Evolutionary conservation across 768 basidiomycete genomes (phyloP).

Genomic region (Lepiota brunneoincarnata): DNA sequence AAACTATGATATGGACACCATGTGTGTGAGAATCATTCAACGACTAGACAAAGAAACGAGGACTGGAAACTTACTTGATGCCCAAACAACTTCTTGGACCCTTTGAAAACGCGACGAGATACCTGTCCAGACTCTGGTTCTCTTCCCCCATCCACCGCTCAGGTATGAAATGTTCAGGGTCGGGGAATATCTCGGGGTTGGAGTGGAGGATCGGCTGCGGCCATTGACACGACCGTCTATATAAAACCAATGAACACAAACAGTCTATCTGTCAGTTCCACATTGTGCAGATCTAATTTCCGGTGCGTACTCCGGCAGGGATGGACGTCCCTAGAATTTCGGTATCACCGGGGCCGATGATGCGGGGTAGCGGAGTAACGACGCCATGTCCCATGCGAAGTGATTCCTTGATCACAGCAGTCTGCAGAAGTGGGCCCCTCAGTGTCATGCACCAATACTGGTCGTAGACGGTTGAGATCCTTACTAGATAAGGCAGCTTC

Average conservation of each 20-base stretch:
- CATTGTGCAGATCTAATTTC: not conserved
- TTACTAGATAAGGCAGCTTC: constrained; percentile 43
- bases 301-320: constrained; percentile 34
- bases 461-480: constrained; percentile 10
- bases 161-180: constrained; percentile 36
- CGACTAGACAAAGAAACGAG: not conserved
- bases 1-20: constrained; percentile 18
- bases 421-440: constrained; percentile 25
- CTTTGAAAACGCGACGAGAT: constrained; percentile 42
- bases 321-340: constrained; percentile 33
- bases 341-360: constrained; percentile 32
- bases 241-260: not conserved
- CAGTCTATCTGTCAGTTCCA: not conserved
- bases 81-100: constrained; percentile 44
- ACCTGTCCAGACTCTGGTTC: constrained; percentile 35
- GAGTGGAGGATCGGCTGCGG: constrained; percentile 35
- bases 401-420: constrained; percentile 46
- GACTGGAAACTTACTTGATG: constrained; percentile 33
- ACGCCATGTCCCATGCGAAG: constrained; percentile 41
- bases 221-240: constrained; percentile 42
- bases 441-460: not conserved
- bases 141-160: constrained; percentile 41
- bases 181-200: constrained; percentile 38
- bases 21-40: not conserved
- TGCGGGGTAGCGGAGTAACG: constrained; percentile 34